These are phyloP conservation scores for Deinandra increscens DNA, from an alignment of 129 eudicot genomes.

Conservation along the genomic window DNA sequence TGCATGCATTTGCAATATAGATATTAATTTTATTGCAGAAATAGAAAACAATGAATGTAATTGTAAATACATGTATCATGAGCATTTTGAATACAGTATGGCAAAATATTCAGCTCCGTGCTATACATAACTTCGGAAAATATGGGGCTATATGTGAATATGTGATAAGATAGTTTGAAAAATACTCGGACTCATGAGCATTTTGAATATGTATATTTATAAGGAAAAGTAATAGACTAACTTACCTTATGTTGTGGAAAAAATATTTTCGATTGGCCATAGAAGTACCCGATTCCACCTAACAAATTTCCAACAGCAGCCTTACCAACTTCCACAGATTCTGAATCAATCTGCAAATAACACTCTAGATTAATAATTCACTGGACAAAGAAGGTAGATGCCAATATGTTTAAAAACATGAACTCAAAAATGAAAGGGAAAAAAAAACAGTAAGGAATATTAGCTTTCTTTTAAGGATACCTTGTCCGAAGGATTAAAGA, in stretches of 20 bases:
- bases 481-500: constrained; percentile 61
- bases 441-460: neutral
- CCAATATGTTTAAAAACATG: neutral
- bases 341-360: constrained; percentile 60
- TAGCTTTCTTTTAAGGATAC: constrained; percentile 35
- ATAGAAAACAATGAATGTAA: neutral
- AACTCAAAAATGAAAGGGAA: neutral
- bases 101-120: neutral
- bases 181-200: neutral
- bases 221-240: neutral
- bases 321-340: constrained; percentile 62
- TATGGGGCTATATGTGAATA: constrained; percentile 8
- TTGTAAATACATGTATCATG: neutral
- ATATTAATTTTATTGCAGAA: neutral
- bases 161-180: neutral
- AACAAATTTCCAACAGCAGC: constrained; percentile 84
- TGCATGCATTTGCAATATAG: constrained; percentile 17
- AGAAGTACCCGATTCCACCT: constrained; percentile 95
- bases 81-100: neutral
- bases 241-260: constrained; percentile 66
- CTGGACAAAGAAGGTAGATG: neutral
- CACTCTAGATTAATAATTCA: constrained; percentile 6
- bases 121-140: neutral
- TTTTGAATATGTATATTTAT: neutral
- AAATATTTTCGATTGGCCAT: constrained; percentile 89